A percentile compares a stretch with the other conserved stretches of the same genome.
These are phyloP conservation scores for Sarocladium strictum DNA, from an alignment of 2,329 filamentous ascomycete species.

Conservation along the genomic window DNA sequence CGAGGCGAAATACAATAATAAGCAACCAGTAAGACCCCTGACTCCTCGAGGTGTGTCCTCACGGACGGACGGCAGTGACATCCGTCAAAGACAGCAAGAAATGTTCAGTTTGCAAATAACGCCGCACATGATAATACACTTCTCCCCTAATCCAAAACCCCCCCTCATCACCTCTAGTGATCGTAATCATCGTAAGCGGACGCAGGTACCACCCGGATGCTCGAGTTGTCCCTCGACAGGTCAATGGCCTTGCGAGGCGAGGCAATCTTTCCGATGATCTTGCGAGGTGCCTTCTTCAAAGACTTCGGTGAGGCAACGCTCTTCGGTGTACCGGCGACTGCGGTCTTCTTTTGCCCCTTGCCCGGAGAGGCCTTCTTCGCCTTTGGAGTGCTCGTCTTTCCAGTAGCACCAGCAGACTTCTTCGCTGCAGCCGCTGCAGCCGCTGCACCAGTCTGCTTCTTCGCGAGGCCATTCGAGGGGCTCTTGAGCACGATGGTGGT, in stretches of 20 bases:
- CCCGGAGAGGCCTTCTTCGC: neutral
- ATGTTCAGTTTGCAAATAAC: neutral
- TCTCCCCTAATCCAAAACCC: neutral
- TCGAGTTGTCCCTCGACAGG: constrained; percentile 4
- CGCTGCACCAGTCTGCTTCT: constrained; percentile 3
- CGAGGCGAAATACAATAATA: neutral
- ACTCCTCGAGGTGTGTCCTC: no score
- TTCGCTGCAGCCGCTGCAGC: neutral
- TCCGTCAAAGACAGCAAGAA: neutral
- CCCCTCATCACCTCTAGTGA: neutral
- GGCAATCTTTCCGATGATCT: constrained; percentile 3
- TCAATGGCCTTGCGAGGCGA: constrained; percentile 1
- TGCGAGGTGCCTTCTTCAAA: constrained; percentile 5
- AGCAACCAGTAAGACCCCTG: neutral
- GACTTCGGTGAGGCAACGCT: constrained; percentile 11
- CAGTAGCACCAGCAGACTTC: neutral
- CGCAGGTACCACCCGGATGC: neutral
- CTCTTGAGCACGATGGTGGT: constrained; percentile 1
- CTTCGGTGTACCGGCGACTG: constrained; percentile 6
- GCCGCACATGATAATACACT: neutral
- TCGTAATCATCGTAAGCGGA: constrained; percentile 8
- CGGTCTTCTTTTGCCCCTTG: constrained; percentile 6
- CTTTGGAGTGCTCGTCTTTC: neutral
- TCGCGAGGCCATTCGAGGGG: neutral
- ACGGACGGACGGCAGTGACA: no score